These are phyloP conservation scores for Teratosphaeria zuluensis DNA, from an alignment of 2,329 filamentous ascomycete species.

Conservation along the genomic window DNA sequence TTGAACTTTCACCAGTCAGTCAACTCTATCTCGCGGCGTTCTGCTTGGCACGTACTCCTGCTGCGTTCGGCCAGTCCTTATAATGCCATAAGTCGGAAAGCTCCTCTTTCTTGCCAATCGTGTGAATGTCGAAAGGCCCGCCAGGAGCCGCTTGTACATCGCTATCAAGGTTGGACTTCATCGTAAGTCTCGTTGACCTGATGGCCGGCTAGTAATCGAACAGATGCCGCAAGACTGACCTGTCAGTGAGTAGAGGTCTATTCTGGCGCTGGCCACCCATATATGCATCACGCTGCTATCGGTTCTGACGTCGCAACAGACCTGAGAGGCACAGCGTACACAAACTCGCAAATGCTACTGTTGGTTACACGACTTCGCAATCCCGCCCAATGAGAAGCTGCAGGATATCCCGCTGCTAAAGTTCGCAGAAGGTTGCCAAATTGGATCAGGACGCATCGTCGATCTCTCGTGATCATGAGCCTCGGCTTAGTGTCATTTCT, in stretches of 20 bases:
- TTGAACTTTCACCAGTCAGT: neutral
- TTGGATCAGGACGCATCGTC: neutral
- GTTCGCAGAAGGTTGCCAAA: neutral
- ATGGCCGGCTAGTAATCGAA: neutral
- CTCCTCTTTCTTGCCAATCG: neutral
- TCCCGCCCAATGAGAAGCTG: neutral
- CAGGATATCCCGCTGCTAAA: neutral
- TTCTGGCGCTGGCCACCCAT: neutral
- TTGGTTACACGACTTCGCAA: too few species aligned
- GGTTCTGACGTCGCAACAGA: neutral
- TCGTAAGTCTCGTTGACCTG: neutral
- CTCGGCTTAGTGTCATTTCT: neutral
- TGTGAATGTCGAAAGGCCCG: neutral
- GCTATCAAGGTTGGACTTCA: neutral
- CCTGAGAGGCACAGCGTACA: too few species aligned
- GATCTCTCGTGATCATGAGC: neutral
- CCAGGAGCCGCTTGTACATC: neutral
- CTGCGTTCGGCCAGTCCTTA: constrained; percentile 10
- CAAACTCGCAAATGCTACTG: too few species aligned
- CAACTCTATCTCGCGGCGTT: neutral
- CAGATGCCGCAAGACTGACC: neutral
- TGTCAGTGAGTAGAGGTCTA: too few species aligned
- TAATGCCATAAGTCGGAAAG: constrained; percentile 1
- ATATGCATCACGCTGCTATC: neutral
- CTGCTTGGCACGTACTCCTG: constrained; percentile 2